Evolutionary conservation across 2,329 filamentous ascomycete species (phyloP).

Genomic region (Balansia obtecta): DNA sequence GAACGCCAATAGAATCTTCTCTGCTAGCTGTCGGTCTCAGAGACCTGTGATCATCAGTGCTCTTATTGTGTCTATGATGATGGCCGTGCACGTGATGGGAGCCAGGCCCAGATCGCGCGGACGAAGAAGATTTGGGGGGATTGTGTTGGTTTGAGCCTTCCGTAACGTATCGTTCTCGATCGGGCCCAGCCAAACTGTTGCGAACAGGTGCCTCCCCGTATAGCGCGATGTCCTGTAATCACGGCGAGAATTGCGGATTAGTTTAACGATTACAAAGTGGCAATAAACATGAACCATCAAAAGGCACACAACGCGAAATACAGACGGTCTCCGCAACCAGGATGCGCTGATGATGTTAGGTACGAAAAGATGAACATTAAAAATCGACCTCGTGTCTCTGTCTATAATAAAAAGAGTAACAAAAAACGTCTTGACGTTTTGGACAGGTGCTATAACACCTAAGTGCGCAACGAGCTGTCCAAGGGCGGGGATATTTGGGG

Average conservation of each 20-base stretch:
- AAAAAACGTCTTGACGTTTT: not conserved
- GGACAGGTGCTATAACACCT: slow-evolving; percentile 1
- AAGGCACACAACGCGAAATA: not conserved
- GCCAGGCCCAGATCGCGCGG: slow-evolving; percentile 44
- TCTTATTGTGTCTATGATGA: slow-evolving; percentile 55
- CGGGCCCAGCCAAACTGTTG: slow-evolving; percentile 54
- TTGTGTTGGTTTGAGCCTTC: slow-evolving; percentile 29
- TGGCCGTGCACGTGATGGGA: slow-evolving; percentile 55
- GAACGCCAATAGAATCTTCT: slow-evolving; percentile 47
- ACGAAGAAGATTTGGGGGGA: slow-evolving; percentile 50
- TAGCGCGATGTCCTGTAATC: slow-evolving; percentile 53
- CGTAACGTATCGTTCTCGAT: slow-evolving; percentile 53
- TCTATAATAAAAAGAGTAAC: slow-evolving; percentile 2
- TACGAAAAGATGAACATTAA: not conserved
- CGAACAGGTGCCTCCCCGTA: slow-evolving; percentile 70
- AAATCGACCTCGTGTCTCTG: not conserved
- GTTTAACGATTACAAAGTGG: not conserved
- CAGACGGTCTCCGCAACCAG: not conserved
- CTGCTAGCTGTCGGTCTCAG: slow-evolving; percentile 62
- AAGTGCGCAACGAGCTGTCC: not conserved
- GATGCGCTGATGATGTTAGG: not conserved
- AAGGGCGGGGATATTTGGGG: not conserved
- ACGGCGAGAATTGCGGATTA: not conserved
- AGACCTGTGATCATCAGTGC: slow-evolving; percentile 52
- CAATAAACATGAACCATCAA: not conserved